These are phyloP conservation scores for Nemania sp. DNA, from an alignment of 2,329 filamentous ascomycete species.

Conservation along the genomic window DNA sequence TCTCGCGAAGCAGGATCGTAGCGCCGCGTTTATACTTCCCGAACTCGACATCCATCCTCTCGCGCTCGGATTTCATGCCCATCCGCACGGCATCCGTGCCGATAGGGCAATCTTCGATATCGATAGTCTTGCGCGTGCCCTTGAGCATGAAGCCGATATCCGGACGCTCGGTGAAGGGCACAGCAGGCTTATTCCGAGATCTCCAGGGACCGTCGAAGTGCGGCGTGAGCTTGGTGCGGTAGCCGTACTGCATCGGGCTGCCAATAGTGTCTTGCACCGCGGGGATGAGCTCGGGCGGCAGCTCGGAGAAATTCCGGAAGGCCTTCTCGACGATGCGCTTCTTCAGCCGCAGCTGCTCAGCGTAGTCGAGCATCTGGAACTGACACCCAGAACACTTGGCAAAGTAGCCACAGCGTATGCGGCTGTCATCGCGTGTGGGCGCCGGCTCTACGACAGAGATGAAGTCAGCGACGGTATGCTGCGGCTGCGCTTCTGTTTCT, in stretches of 20 bases:
- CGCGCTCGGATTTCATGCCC: conserved; percentile 79
- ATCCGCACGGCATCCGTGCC: conserved; percentile 82
- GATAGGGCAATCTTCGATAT: conserved; percentile 97
- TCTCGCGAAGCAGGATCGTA: conserved; percentile 87
- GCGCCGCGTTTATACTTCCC: conserved; percentile 76
- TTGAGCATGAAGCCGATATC: conserved; percentile 90
- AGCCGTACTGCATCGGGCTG: conserved; percentile 87
- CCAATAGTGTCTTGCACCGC: conserved; percentile 81
- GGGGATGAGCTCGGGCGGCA: conserved; percentile 76
- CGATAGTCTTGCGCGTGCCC: conserved; percentile 76
- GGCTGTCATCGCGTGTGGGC: conserved; percentile 72
- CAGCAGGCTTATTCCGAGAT: conserved; percentile 51
- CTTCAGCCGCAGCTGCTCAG: conserved; percentile 84
- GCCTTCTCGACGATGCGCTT: conserved; percentile 86
- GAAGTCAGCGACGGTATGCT: conserved; percentile 81
- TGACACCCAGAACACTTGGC: conserved; percentile 87
- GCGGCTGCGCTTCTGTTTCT: too few species aligned
- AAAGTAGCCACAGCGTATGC: conserved; percentile 86
- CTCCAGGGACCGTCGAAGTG: conserved; percentile 81
- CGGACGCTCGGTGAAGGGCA: conserved; percentile 65
- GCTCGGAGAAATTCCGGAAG: conserved; percentile 85
- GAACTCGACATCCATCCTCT: conserved; percentile 71
- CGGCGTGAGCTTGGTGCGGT: conserved; percentile 94
- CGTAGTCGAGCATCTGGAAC: conserved; percentile 94
- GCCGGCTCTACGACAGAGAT: conserved; percentile 75